Conservation (phyloP, 2,329 filamentous ascomycete genomes). For the Sordariomycetes sp. region DNA sequence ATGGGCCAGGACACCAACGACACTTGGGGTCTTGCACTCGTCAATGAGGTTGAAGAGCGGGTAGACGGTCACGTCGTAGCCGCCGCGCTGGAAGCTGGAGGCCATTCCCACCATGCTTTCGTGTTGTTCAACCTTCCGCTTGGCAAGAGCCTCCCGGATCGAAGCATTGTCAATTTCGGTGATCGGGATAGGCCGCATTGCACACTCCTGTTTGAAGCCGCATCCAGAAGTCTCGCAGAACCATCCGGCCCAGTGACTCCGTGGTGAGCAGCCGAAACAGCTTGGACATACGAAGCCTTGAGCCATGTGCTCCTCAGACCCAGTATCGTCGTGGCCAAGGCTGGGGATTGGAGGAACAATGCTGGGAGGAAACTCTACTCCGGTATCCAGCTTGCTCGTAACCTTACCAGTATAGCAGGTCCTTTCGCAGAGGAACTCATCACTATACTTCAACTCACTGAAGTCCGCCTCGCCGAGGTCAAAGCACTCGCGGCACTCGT, state of each 20-base stretch:
- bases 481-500: constrained; percentile 8
- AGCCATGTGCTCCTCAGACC: constrained; percentile 41
- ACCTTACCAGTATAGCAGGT: constrained; percentile 22
- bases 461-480: constrained; percentile 22
- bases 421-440: constrained; percentile 45
- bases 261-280: constrained; percentile 51
- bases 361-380: constrained; percentile 2
- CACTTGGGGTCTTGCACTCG: constrained; percentile 12
- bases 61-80: constrained; percentile 21
- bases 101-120: neutral
- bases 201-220: constrained; percentile 27
- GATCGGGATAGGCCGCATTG: constrained; percentile 12
- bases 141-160: constrained; percentile 2
- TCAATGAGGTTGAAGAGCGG: constrained; percentile 29
- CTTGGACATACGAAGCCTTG: constrained; percentile 55
- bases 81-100: constrained; percentile 12
- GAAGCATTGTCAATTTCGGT: constrained; percentile 8
- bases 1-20: constrained; percentile 41
- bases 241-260: constrained; percentile 53
- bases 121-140: neutral
- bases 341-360: constrained; percentile 26
- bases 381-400: neutral
- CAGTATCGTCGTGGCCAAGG: constrained; percentile 21
- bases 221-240: constrained; percentile 43
- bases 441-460: constrained; percentile 35